Base-by-base conservation (phyloP, 2,329 filamentous ascomycete species). In the Exophiala aquamarina region DNA sequence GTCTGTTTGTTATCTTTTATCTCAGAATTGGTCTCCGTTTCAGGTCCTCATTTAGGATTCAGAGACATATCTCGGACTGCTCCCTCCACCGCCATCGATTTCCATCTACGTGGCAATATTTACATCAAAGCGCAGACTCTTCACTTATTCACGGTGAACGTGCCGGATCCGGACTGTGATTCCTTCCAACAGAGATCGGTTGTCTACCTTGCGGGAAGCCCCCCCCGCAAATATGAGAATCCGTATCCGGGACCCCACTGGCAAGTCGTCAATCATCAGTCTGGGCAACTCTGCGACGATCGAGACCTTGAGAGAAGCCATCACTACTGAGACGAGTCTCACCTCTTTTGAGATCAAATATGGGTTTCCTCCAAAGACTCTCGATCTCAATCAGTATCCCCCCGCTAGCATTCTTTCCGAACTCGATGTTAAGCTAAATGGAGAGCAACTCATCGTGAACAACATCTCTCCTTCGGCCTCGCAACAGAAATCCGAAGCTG, bases 341-440 rank as follows among this genome's bases (percentile, higher is more conserved):
- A 61, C 74, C 5, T 73, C 75, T 11, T 90, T 92, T 61, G 80
- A 86, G 34, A 72, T 95, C 53, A 95, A 93, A 73, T 89, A 86
- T 68, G 89, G 89, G 28, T 95, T 87, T 60, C 92, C 92, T 1
- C 84, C 88, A 18, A 82, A 84, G 61, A 73, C 81, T 1, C 76
- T 97, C 13, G 75, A 82, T 28, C 71, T 85, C 8, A 75, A 79
- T 29, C 63, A 70, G 32, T 75, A 77, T 21, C 73, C 79, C 15
- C 68, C 55, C 61, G 66, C 65, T 23, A 77, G 70, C 53, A 70
- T 60, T 54, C 77, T 79, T 59, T 73, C 64, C 21, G 76, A 83
- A 44, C 73, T 83, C 1, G 80, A 77, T 7, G 65, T 85, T 44
- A 81, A 80, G 41, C 70, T 88, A 17, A 76, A 87, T 60, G 83